Base-by-base conservation (phyloP, 2,329 filamentous ascomycete genomes). In the Nigrospora sphaerica region DNA sequence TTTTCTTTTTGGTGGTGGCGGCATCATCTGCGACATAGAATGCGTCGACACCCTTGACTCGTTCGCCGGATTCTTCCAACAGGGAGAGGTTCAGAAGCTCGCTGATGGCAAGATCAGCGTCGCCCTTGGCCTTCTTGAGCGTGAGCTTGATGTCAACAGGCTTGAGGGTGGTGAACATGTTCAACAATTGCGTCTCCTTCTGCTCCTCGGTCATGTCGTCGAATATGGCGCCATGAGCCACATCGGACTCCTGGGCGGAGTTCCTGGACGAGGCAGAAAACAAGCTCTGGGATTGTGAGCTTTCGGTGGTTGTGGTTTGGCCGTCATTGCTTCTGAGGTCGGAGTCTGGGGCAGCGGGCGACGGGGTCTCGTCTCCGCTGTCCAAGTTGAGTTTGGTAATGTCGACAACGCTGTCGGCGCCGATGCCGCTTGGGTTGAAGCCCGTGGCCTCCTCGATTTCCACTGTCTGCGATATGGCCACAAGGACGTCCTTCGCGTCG, bases 61-160 rank as follows among this genome's bases (percentile, higher is more conserved):
- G 71, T 45, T 79, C 72, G 0, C 78, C 78, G 1, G 73, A 76
- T 47, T 89, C 80, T 48, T 88, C 81, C 5, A 96, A 81, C 58
- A 85, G 89, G 17, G 86, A 81, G 13, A 88, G 74, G 53, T 86
- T 95, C 32, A 96, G 75, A 12, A 97, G 70, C 48, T 89, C 82
- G 56, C 95, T 89, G 51, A 95, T 82, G 1, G 88, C 81, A 13
- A 74, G 72, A 48, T 83, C 78, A 35, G 87, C 78, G 53, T 88
- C 80, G 0, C 83, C 80, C 12, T 78, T 73, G 31, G 74, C 79
- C 57, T 88, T 87, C 53, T 78, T 80, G 43, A 95, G 66, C 0
- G 82, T 79, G 51, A 83, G 77, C 37, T 71, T 69, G 28, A 95
- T 74, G 37, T 87, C 83, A 41, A 82, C 79, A 0, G 69, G 69